A percentile compares a stretch with the other conserved stretches of the same genome.
Evolutionary conservation across 225 moss, liverwort and hornwort genomes (phyloP).

Genomic region (Bryoerythrophyllum caledonicum): DNA sequence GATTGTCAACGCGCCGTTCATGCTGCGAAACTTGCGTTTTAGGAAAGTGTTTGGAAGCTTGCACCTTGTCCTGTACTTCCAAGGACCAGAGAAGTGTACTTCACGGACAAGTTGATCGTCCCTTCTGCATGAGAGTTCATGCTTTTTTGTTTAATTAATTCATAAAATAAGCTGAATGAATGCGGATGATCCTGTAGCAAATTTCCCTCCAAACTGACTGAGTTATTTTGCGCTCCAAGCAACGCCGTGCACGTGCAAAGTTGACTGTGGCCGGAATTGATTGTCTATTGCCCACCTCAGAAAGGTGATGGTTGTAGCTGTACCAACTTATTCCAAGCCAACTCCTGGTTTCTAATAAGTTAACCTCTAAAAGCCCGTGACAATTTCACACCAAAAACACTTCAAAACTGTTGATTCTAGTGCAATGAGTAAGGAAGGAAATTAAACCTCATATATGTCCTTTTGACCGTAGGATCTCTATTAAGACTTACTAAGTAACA

Average conservation of each 20-base stretch:
- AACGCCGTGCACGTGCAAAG: neutral
- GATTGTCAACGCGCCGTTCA: constrained; percentile 25
- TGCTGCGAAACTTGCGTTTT: constrained; percentile 34
- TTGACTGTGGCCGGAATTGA: neutral
- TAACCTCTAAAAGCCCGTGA: too few relatives aligned
- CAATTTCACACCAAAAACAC: too few relatives aligned
- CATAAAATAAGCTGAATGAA: too few relatives aligned
- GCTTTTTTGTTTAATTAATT: too few relatives aligned
- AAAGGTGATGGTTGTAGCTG: neutral
- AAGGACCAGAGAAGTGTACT: constrained; percentile 4
- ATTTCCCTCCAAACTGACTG: neutral
- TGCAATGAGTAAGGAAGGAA: too few relatives aligned
- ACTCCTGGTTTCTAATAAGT: neutral
- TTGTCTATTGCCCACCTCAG: neutral
- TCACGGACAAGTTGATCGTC: too few relatives aligned
- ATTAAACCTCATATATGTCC: too few relatives aligned
- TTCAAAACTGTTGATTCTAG: too few relatives aligned
- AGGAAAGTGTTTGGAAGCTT: constrained; percentile 15
- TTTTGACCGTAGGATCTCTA: too few relatives aligned
- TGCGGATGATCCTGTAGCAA: neutral
- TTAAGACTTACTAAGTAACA: too few relatives aligned
- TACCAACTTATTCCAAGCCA: neutral
- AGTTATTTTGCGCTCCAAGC: neutral
- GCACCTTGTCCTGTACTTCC: neutral
- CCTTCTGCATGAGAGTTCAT: too few relatives aligned